A percentile compares a stretch with the other conserved stretches of the same genome.
phyloP scores from a whole-genome alignment of 2,329 filamentous ascomycete species.

The Sclerotinia trifoliorum region DNA sequence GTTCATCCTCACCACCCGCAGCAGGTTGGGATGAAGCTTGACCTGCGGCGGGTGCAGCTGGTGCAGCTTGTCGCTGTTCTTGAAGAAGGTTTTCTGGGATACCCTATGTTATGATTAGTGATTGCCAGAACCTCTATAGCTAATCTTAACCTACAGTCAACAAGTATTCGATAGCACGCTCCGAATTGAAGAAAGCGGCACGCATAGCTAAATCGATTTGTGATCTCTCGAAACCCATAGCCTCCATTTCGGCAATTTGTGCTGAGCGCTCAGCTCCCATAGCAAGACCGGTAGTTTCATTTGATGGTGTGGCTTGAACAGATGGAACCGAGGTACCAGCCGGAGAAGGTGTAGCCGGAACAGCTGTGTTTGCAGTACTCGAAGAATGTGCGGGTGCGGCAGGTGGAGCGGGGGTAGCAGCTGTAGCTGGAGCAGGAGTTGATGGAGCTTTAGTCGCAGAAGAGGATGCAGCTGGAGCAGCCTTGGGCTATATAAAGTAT shows the following conservation, averaged over 20 bases:
- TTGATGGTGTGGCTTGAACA: constrained; percentile 50
- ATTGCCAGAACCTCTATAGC: not conserved
- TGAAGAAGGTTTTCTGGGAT: constrained; percentile 83
- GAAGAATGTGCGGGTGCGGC: constrained; percentile 62
- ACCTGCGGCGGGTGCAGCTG: constrained; percentile 47
- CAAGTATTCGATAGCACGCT: constrained; percentile 95
- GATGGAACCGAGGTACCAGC: constrained; percentile 50
- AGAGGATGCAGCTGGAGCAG: constrained; percentile 48
- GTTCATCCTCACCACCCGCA: constrained; percentile 59
- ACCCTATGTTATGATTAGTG: constrained; percentile 55
- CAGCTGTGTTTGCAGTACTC: constrained; percentile 48
- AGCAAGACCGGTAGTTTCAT: constrained; percentile 77
- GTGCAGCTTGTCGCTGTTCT: constrained; percentile 57
- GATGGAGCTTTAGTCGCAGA: constrained; percentile 58
- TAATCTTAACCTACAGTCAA: constrained; percentile 62
- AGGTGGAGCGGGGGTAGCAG: constrained; percentile 56
- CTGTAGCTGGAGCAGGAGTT: constrained; percentile 60
- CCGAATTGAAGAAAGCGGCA: constrained; percentile 94
- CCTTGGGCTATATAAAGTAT: constrained; percentile 63
- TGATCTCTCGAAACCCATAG: constrained; percentile 88
- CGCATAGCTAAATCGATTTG: constrained; percentile 94
- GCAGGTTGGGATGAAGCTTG: constrained; percentile 43
- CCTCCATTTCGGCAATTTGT: constrained; percentile 89
- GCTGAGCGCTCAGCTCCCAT: constrained; percentile 80
- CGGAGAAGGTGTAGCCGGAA: constrained; percentile 50